A percentile compares a stretch with the other conserved stretches of the same genome.
Evolutionary conservation across 1,284 basidiomycete species (phyloP).

Genomic region (Leccinum pachyderme): DNA sequence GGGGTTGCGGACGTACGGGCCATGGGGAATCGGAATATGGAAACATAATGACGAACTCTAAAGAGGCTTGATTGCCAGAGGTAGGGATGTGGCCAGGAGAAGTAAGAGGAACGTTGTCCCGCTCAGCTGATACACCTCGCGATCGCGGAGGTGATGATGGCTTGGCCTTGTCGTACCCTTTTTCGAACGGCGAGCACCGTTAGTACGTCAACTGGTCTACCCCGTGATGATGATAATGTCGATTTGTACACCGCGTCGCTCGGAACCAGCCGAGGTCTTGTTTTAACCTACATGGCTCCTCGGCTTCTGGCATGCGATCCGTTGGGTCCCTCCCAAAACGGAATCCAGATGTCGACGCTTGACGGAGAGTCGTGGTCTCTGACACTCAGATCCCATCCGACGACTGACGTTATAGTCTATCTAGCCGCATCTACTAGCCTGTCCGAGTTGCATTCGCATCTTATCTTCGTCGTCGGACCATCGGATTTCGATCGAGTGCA

Average conservation of each 20-base stretch:
- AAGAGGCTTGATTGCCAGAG: background rate
- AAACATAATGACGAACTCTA: background rate
- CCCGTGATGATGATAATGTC: background rate
- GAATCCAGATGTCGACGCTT: background rate
- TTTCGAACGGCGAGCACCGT: background rate
- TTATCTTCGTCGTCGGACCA: background rate
- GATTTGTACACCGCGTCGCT: background rate
- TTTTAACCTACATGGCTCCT: background rate
- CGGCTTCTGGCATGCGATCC: background rate
- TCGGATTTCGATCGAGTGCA: background rate
- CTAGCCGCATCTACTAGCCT: background rate
- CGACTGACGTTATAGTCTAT: background rate
- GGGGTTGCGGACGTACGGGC: background rate
- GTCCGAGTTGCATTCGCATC: background rate
- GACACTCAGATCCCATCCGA: background rate
- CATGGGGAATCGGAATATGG: background rate
- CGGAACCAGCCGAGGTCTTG: background rate
- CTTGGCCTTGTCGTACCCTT: background rate
- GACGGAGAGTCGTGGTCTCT: background rate
- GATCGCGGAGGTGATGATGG: background rate
- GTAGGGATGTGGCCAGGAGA: background rate
- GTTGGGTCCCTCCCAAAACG: background rate
- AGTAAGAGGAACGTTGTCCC: background rate
- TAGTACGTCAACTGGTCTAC: background rate
- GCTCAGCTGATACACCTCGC: background rate